phyloP scores from a whole-genome alignment of 2,329 filamentous ascomycete genomes.

The Phyllosticta ampelicida region DNA sequence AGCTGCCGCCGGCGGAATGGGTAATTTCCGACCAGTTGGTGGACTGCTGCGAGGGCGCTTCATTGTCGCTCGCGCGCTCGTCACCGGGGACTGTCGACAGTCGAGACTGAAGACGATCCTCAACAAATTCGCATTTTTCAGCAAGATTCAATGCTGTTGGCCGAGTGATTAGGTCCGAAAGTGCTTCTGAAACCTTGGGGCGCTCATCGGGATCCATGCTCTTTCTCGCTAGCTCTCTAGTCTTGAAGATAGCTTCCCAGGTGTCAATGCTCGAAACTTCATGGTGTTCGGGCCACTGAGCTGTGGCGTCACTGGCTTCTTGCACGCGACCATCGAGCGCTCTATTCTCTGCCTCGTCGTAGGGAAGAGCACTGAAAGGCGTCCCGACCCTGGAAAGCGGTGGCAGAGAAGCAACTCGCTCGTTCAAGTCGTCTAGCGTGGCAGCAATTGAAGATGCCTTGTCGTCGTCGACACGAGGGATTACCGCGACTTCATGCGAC shows the following conservation, averaged over 20 bases:
- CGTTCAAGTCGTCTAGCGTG: conserved; percentile 50
- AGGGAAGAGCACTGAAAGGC: conserved; percentile 1
- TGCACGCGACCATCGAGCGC: not conserved
- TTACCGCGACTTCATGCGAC: conserved; percentile 26
- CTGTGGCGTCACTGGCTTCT: not conserved
- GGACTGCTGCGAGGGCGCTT: conserved; percentile 3
- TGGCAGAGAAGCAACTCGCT: conserved; percentile 31
- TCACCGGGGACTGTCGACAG: conserved; percentile 1
- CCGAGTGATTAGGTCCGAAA: not conserved
- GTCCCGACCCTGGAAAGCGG: conserved; percentile 16
- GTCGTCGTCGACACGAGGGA: conserved; percentile 28
- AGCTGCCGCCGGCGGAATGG: conserved; percentile 4
- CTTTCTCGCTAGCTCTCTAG: not conserved
- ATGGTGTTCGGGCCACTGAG: not conserved
- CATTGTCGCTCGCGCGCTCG: conserved; percentile 4
- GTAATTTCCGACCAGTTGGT: conserved; percentile 6
- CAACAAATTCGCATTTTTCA: not conserved
- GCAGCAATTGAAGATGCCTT: conserved; percentile 39
- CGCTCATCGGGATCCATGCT: not conserved
- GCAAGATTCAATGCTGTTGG: not conserved
- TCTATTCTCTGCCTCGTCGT: not conserved
- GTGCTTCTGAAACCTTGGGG: not conserved
- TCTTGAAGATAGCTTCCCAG: not conserved
- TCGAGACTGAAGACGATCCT: conserved; percentile 5
- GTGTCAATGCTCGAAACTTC: not conserved